phyloP scores from a whole-genome alignment of 331 rosid genomes.

The Cucumis variabilis region DNA sequence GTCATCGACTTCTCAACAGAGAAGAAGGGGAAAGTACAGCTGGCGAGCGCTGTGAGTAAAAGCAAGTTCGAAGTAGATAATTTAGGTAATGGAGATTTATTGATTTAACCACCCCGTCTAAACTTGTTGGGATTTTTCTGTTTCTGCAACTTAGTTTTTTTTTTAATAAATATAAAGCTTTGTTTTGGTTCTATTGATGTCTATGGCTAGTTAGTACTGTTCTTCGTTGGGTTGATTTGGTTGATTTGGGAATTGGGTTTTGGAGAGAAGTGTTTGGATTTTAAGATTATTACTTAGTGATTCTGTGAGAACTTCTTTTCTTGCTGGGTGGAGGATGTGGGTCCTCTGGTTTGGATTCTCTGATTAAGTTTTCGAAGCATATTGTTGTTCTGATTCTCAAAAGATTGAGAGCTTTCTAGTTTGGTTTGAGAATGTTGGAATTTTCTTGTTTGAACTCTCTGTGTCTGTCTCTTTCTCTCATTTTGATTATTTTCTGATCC shows the following conservation, averaged over 20 bases:
- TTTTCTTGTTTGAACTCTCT: slow-evolving; percentile 49
- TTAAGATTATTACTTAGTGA: slow-evolving; percentile 20
- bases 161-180: slow-evolving; percentile 3
- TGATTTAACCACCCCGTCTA: not conserved
- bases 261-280: slow-evolving; percentile 17
- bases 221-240: slow-evolving; percentile 5
- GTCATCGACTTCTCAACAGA: slow-evolving; percentile 93
- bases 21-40: slow-evolving; percentile 81
- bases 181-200: not conserved
- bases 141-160: not conserved
- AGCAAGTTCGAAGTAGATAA: slow-evolving; percentile 73
- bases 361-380: slow-evolving; percentile 47
- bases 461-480: no score
- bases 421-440: slow-evolving; percentile 52
- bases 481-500: no score
- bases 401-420: slow-evolving; percentile 44
- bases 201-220: not conserved
- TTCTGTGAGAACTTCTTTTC: slow-evolving; percentile 36
- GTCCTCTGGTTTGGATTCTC: slow-evolving; percentile 59
- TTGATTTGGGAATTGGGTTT: not conserved
- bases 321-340: slow-evolving; percentile 53
- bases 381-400: slow-evolving; percentile 48
- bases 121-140: not conserved
- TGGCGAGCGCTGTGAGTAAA: slow-evolving; percentile 79
- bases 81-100: slow-evolving; percentile 60